phyloP scores from a whole-genome alignment of 768 basidiomycete species.

The Termitomyces sp. region DNA sequence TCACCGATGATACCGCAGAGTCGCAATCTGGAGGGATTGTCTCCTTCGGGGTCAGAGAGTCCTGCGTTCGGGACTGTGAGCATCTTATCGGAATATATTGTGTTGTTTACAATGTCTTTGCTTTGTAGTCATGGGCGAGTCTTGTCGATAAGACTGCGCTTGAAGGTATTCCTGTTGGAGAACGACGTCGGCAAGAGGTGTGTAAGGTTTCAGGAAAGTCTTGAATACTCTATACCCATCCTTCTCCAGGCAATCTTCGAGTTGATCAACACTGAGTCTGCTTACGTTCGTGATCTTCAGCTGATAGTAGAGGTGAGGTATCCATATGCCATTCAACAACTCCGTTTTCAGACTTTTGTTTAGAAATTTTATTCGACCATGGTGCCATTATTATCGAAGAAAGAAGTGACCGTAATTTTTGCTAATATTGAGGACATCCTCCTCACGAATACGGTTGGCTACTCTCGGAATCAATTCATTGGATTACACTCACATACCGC shows the following conservation, averaged over 20 bases:
- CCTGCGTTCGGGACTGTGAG: conserved; percentile 65
- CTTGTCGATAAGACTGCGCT: conserved; percentile 81
- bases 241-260: conserved; percentile 79
- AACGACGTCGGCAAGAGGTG: conserved; percentile 88
- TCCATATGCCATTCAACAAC: neutral
- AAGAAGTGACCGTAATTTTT: conserved; percentile 80
- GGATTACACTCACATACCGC: neutral
- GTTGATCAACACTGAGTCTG: conserved; percentile 83
- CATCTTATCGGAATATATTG: conserved; percentile 16
- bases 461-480: neutral
- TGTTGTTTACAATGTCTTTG: neutral
- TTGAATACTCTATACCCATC: neutral
- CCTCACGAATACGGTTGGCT: conserved; percentile 74
- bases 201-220: neutral
- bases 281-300: conserved; percentile 90
- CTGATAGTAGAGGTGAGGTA: conserved; percentile 77
- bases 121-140: conserved; percentile 81
- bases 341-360: conserved; percentile 1
- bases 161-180: conserved; percentile 70
- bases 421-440: conserved; percentile 93
- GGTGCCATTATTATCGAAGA: conserved; percentile 54
- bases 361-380: conserved; percentile 86
- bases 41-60: conserved; percentile 39
- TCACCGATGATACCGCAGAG: conserved; percentile 50
- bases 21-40: conserved; percentile 19